Conservation (phyloP, 1,284 basidiomycete genomes). For the Cerrena zonata region DNA sequence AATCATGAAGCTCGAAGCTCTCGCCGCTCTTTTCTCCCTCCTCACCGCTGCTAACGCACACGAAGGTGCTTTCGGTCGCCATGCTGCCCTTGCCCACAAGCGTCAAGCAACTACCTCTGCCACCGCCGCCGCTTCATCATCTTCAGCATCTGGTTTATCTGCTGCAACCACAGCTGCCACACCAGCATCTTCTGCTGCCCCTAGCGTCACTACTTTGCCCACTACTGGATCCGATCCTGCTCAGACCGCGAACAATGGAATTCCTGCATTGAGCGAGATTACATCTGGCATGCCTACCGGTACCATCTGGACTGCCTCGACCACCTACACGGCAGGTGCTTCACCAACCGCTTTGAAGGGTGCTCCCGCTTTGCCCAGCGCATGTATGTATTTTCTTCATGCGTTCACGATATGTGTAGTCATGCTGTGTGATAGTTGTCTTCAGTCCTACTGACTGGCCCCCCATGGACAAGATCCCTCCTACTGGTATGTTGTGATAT, state of each 20-base stretch:
- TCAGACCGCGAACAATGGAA: slow-evolving; percentile 11
- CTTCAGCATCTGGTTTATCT: slow-evolving; percentile 11
- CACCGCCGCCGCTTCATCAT: slow-evolving; percentile 19
- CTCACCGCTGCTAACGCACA: slow-evolving; percentile 33
- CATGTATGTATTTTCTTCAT: slow-evolving; percentile 41
- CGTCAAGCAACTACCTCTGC: slow-evolving; percentile 19
- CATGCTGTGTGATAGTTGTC: slow-evolving; percentile 45
- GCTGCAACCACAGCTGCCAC: slow-evolving; percentile 9
- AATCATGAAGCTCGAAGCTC: slow-evolving; percentile 39
- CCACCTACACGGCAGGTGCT: slow-evolving; percentile 55
- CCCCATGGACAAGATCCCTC: slow-evolving; percentile 59
- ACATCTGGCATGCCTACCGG: slow-evolving; percentile 63
- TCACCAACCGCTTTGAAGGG: slow-evolving; percentile 50
- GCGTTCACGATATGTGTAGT: neutral
- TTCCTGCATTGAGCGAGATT: slow-evolving; percentile 58
- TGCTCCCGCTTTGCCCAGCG: slow-evolving; percentile 58
- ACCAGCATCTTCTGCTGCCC: slow-evolving; percentile 15
- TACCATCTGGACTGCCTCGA: slow-evolving; percentile 42
- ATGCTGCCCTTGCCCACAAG: slow-evolving; percentile 25
- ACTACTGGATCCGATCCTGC: slow-evolving; percentile 3
- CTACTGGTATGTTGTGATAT: slow-evolving; percentile 41
- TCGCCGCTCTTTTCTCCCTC: slow-evolving; percentile 41
- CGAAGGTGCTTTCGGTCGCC: slow-evolving; percentile 15
- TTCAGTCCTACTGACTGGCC: slow-evolving; percentile 57
- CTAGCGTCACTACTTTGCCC: slow-evolving; percentile 19